Conservation (phyloP, 139 green algal species). For the Yamagishiella unicocca region DNA sequence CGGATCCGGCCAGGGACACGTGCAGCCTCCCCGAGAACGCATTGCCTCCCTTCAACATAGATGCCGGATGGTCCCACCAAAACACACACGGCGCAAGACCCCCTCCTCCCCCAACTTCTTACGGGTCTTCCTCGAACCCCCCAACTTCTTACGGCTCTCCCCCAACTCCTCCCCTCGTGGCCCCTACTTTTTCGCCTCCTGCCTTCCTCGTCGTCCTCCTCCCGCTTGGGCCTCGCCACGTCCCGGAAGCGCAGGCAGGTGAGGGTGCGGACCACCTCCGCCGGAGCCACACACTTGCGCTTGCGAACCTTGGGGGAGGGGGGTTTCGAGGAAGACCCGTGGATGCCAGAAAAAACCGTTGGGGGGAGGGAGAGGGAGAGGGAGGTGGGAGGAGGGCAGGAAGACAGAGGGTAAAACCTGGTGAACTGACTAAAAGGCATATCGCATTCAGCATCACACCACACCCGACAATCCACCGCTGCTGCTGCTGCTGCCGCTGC, state of each 20-base stretch:
- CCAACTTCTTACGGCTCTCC: neutral
- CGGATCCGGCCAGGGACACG: too few relatives aligned
- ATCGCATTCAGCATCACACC: too few relatives aligned
- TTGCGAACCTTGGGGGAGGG: conserved; percentile 26
- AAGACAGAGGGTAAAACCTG: too few relatives aligned
- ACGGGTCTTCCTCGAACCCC: neutral
- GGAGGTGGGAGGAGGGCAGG: neutral
- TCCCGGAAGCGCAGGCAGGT: conserved; percentile 69
- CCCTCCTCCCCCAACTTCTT: neutral
- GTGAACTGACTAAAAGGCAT: too few relatives aligned
- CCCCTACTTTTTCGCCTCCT: neutral
- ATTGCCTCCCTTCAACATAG: too few relatives aligned
- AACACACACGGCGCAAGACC: too few relatives aligned
- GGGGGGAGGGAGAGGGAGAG: neutral
- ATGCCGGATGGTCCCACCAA: too few relatives aligned
- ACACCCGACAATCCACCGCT: too few relatives aligned
- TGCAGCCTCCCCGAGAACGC: too few relatives aligned
- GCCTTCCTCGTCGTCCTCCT: conserved; percentile 51
- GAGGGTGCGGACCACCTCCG: conserved; percentile 67
- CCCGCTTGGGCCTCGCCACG: conserved; percentile 33
- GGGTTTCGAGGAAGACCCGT: too few relatives aligned
- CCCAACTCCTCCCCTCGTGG: neutral
- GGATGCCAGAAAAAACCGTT: too few relatives aligned
- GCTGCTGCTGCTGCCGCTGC: too few relatives aligned
- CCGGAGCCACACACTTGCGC: conserved; percentile 57